A percentile compares a stretch with the other conserved stretches of the same genome.
Conservation (phyloP, 306 rosid genomes). For the Delonix regia region DNA sequence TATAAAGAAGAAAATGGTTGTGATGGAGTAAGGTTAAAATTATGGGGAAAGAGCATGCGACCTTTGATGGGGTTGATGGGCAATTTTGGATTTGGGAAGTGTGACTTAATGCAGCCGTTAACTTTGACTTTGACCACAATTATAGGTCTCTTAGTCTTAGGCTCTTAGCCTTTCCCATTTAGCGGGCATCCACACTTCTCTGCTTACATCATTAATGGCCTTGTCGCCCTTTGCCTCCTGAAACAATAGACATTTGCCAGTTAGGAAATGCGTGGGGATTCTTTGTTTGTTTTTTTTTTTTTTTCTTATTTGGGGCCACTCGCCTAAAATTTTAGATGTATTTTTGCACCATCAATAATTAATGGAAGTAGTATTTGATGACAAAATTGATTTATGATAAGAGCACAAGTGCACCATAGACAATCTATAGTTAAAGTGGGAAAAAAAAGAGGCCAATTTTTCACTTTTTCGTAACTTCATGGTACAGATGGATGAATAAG, state of each 20-base stretch:
- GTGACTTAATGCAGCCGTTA: slow-evolving; percentile 23
- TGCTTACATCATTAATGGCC: slow-evolving; percentile 9
- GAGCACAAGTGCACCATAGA: neutral
- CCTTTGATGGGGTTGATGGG: slow-evolving; percentile 7
- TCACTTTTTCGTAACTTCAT: too few relatives aligned
- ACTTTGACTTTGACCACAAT: slow-evolving; percentile 29
- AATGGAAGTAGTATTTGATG: neutral
- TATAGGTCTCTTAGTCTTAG: neutral
- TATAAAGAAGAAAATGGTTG: too few relatives aligned
- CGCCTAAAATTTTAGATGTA: too few relatives aligned
- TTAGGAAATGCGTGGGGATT: too few relatives aligned
- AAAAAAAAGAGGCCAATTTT: too few relatives aligned
- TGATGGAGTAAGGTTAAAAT: too few relatives aligned
- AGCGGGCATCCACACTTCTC: slow-evolving; percentile 5
- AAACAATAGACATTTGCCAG: neutral
- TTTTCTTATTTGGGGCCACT: neutral
- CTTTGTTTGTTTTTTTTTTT: neutral
- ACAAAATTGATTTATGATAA: neutral
- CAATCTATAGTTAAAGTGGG: too few relatives aligned
- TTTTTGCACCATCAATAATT: neutral
- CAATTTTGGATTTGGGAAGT: neutral
- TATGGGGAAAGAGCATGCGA: neutral
- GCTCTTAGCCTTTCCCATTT: slow-evolving; percentile 2
- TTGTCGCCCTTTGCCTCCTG: slow-evolving; percentile 16
- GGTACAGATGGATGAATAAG: too few relatives aligned